phyloP scores from a whole-genome alignment of 2,329 filamentous ascomycete species.

The Trichoderma breve region DNA sequence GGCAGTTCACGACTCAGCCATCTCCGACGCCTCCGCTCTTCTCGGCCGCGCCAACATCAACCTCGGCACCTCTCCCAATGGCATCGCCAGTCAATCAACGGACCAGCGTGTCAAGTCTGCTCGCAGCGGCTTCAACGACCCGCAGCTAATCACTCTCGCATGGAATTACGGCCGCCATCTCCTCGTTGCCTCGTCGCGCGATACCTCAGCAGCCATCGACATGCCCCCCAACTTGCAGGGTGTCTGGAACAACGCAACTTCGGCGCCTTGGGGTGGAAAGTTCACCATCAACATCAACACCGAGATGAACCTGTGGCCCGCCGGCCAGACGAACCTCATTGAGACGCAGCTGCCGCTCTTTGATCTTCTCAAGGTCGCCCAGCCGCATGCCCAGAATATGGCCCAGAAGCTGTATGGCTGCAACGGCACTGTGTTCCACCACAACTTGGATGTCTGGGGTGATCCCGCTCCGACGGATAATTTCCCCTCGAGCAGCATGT shows the following conservation, averaged over 20 bases:
- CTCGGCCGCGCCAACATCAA: constrained; percentile 26
- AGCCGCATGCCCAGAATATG: constrained; percentile 30
- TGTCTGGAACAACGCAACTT: constrained; percentile 29
- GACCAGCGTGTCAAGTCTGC: constrained; percentile 22
- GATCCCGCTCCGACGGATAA: constrained; percentile 34
- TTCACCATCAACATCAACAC: constrained; percentile 49
- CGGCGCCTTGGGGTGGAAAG: constrained; percentile 42
- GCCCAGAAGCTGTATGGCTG: constrained; percentile 35
- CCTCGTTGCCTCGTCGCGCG: constrained; percentile 27
- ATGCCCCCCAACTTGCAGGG: constrained; percentile 31
- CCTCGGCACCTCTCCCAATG: constrained; percentile 25
- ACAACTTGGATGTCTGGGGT: constrained; percentile 36
- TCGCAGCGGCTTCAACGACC: constrained; percentile 20
- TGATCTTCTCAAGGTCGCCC: constrained; percentile 31
- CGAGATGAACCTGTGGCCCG: constrained; percentile 50
- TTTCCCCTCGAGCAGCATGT: constrained; percentile 28
- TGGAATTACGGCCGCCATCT: constrained; percentile 30
- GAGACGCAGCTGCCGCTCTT: constrained; percentile 40
- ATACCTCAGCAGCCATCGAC: constrained; percentile 22
- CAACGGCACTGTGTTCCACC: constrained; percentile 32
- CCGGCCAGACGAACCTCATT: constrained; percentile 30
- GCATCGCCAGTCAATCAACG: constrained; percentile 12
- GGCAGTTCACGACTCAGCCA: constrained; percentile 22
- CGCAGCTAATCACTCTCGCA: constrained; percentile 25
- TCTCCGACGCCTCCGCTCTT: constrained; percentile 25